Base-by-base conservation (phyloP, 139 green algal genomes). In the Haematococcus sp. region DNA sequence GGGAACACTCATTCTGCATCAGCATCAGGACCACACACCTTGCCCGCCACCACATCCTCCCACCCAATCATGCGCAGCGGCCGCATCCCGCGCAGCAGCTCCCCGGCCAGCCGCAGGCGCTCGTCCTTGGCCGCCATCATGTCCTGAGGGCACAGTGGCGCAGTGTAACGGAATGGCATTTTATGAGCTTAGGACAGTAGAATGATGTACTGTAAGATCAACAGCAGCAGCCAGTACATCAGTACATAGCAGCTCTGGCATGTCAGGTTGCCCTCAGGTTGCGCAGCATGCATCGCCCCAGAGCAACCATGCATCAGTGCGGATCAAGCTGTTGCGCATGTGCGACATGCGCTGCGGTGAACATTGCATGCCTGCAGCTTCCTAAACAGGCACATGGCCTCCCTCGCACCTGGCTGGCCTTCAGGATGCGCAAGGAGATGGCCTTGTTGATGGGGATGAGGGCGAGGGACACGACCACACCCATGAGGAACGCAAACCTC, bases 381-480 rank as follows among this genome's bases (percentile, higher is more conserved):
- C n/a, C n/a, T n/a, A n/a, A n/a, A n/a, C n/a, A n/a, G n/a, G n/a
- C 58, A 34, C 58, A 65, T 7, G 40, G 40, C 7, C 40, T 11
- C 58, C 25, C 3, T 40, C n/a, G 19, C 4, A 58, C 63, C 73
- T 16, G 33, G 70, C 22, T 65, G 25, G 79, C 79, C 5, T 20
- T 7, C 33, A 74, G 73, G 46, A 98, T 98, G 55, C 63, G 28
- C 0, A 1, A 34, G 1, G 89, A 87, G 44, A 98, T 88, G 71
- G 77, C 75, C 0, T 83, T 80, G 84, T 97, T 98, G 61, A 93
- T 44, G 16, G 93, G 93, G 4, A 98, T 87, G 9, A 98, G 83
- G 23, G 87, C 49, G 33, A 96, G 1, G 23, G 90, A 81, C 20
- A 98, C 71, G 9, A 59, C 68, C 27, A 98, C 79, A 5, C 93